Percentiles rank a stretch among this genome's conserved stretches.
These are phyloP conservation scores for Hypsizygus marmoreus DNA, from an alignment of 768 basidiomycete species.

Conservation along the genomic window DNA sequence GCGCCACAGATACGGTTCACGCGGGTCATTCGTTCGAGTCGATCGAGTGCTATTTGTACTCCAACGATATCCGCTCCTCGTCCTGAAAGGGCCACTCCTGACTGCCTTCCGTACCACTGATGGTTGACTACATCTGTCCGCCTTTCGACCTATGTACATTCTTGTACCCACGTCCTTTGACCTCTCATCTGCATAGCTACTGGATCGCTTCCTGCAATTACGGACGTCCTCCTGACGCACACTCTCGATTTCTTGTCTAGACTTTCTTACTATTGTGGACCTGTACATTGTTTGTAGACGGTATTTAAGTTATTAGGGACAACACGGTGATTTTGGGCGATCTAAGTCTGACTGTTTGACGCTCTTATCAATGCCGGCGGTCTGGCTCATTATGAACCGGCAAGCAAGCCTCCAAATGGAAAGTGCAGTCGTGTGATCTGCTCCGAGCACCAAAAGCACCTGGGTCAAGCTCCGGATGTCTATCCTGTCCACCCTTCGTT, in stretches of 20 bases:
- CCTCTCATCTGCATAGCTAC: slow-evolving; percentile 3
- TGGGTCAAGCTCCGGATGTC: slow-evolving; percentile 1
- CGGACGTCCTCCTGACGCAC: not conserved
- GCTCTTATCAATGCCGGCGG: slow-evolving; percentile 5
- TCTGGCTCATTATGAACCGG: not conserved
- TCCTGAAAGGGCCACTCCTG: no score
- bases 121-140: slow-evolving; percentile 1
- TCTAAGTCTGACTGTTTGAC: no score
- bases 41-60: no score
- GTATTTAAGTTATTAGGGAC: no score
- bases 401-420: not conserved
- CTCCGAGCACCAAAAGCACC: slow-evolving; percentile 4
- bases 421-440: slow-evolving; percentile 15
- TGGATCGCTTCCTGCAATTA: slow-evolving; percentile 1
- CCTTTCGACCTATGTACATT: not conserved
- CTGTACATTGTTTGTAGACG: no score
- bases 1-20: no score
- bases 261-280: not conserved
- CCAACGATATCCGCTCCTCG: no score
- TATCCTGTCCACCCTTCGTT: slow-evolving; percentile 19
- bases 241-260: not conserved
- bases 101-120: slow-evolving; percentile 1
- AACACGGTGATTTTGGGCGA: no score
- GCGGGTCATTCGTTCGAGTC: no score
- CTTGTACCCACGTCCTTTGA: not conserved